Conservation (phyloP, 2,329 filamentous ascomycete genomes). For the Dendrostoma leiphaemia region DNA sequence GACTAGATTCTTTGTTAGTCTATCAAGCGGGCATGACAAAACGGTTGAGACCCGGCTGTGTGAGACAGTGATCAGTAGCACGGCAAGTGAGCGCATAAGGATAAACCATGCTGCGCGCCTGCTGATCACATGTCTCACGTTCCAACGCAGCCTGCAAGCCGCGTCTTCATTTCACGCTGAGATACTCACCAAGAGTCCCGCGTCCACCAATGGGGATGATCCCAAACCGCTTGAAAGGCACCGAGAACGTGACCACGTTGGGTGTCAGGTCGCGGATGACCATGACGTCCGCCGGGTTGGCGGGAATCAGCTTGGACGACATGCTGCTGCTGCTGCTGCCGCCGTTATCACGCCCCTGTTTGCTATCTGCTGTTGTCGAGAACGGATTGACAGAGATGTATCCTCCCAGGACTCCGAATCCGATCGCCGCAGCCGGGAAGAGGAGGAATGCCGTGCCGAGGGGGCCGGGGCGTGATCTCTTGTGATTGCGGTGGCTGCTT, state of each 20-base stretch:
- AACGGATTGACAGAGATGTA: slow-evolving; percentile 16
- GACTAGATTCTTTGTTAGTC: slow-evolving; percentile 47
- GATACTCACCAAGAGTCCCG: slow-evolving; percentile 72
- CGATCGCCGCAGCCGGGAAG: slow-evolving; percentile 17
- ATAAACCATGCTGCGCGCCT: too few species aligned
- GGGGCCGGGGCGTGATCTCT: slow-evolving; percentile 1
- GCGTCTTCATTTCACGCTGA: background rate
- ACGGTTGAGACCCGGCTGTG: background rate
- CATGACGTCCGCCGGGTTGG: slow-evolving; percentile 78
- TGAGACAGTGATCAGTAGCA: background rate
- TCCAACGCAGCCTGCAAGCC: background rate
- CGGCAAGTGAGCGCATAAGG: too few species aligned
- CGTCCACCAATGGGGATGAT: slow-evolving; percentile 80
- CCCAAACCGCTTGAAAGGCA: slow-evolving; percentile 83
- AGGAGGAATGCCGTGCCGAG: slow-evolving; percentile 15
- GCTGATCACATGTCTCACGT: too few species aligned
- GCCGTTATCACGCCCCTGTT: too few species aligned
- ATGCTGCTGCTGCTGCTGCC: slow-evolving; percentile 36
- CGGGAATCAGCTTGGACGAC: slow-evolving; percentile 63
- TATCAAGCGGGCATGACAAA: too few species aligned
- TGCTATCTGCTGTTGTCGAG: slow-evolving; percentile 4
- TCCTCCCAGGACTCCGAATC: slow-evolving; percentile 7
- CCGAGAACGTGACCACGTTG: slow-evolving; percentile 73
- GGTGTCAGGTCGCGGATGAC: slow-evolving; percentile 84
- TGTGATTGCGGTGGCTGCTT: background rate